Conservation (phyloP, 345 rosid species). For the Eucalyptus pauciflora region DNA sequence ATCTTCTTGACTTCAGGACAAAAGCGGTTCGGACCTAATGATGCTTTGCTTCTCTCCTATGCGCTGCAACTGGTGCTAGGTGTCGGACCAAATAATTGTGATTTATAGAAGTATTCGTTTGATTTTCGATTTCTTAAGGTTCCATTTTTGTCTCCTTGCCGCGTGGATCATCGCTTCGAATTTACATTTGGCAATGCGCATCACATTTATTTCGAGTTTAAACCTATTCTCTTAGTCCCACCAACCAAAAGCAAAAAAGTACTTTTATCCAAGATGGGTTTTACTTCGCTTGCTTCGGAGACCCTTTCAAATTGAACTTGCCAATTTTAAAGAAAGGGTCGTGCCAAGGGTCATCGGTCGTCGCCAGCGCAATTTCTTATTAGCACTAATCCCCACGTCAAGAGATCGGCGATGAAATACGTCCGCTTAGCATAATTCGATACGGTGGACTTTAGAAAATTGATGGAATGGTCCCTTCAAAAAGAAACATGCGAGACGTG, state of each 20-base stretch:
- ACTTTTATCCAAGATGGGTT: not conserved
- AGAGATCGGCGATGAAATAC: not conserved
- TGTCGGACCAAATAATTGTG: not conserved
- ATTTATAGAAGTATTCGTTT: not conserved
- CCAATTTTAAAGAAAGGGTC: not conserved
- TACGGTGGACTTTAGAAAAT: not conserved
- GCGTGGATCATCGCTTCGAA: not conserved
- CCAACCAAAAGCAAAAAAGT: not conserved
- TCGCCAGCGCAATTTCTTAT: not conserved
- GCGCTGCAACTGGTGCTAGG: not conserved
- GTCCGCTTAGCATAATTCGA: not conserved
- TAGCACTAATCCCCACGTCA: not conserved
- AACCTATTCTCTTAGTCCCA: not conserved
- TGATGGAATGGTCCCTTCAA: not conserved
- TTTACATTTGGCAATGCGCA: not conserved
- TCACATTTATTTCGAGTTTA: not conserved
- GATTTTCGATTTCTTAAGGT: not conserved
- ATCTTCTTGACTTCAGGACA: conserved; percentile 21
- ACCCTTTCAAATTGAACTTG: not conserved
- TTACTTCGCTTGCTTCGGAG: not conserved
- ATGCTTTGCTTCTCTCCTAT: not conserved
- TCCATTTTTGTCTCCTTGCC: not conserved
- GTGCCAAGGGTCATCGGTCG: not conserved
- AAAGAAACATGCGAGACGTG: not conserved
- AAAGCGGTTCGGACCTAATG: conserved; percentile 6